Conservation (phyloP, 2,329 filamentous ascomycete genomes). For the Xylariales sp. region DNA sequence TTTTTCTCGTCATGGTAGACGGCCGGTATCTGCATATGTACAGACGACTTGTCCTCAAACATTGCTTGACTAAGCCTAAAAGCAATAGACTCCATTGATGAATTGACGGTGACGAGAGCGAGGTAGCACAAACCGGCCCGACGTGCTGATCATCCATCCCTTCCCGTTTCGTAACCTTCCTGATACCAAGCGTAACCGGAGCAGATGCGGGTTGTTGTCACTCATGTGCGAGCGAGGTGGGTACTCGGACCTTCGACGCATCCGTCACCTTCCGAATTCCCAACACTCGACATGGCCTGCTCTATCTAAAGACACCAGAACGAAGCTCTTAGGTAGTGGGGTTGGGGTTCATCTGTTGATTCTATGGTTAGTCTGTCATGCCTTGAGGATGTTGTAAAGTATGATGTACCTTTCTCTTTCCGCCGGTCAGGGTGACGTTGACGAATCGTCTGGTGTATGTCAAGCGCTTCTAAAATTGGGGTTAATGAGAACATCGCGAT, state of each 20-base stretch:
- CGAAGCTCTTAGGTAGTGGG: conserved; percentile 29
- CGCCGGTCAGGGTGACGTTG: conserved; percentile 94
- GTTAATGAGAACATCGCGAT: too few species aligned
- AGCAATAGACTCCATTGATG: conserved; percentile 25
- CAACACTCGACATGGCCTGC: conserved; percentile 22
- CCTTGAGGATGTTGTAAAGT: background rate
- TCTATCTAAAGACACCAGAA: conserved; percentile 16
- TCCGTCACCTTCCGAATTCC: conserved; percentile 24
- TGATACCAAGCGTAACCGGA: conserved; percentile 18
- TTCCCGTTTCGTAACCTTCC: conserved; percentile 18
- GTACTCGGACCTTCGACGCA: conserved; percentile 20
- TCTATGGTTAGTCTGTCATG: conserved; percentile 14
- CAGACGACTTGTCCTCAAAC: conserved; percentile 9
- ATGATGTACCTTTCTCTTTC: conserved; percentile 89
- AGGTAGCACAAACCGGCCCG: too few species aligned
- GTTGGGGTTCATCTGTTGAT: conserved; percentile 37
- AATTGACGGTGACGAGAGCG: conserved; percentile 21
- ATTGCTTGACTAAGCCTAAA: conserved; percentile 20
- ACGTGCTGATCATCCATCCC: conserved; percentile 17
- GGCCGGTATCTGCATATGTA: conserved; percentile 11
- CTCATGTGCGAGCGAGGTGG: conserved; percentile 19
- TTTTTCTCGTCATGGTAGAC: conserved; percentile 6
- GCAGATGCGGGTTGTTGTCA: conserved; percentile 20
- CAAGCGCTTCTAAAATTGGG: conserved; percentile 95
- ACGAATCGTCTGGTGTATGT: conserved; percentile 97